A percentile compares a stretch with the other conserved stretches of the same genome.
Evolutionary conservation across 768 basidiomycete species (phyloP).

Genomic region (Leccinum boreale): DNA sequence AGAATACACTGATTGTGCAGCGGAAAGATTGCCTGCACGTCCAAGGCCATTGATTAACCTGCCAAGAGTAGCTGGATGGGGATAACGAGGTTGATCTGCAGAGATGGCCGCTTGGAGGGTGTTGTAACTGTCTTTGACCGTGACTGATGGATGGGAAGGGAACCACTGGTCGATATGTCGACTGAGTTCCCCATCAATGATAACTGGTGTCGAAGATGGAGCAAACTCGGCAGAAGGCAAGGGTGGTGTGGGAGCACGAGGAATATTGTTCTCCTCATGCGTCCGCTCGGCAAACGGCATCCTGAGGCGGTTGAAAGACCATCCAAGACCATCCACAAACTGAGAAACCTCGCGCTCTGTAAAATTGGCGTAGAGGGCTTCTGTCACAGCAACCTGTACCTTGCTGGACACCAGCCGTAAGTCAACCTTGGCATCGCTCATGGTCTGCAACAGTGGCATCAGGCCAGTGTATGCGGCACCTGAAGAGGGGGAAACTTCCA

Average conservation of each 20-base stretch:
- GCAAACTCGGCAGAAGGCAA: slow-evolving; percentile 12
- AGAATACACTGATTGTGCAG: slow-evolving; percentile 64
- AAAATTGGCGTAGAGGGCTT: slow-evolving; percentile 22
- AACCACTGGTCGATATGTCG: slow-evolving; percentile 34
- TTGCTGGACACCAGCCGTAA: slow-evolving; percentile 27
- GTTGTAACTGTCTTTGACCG: slow-evolving; percentile 42
- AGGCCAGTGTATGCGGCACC: slow-evolving; percentile 39
- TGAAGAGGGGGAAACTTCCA: slow-evolving; percentile 8
- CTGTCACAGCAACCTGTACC: slow-evolving; percentile 17
- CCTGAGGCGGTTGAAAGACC: slow-evolving; percentile 20
- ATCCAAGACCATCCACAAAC: slow-evolving; percentile 19
- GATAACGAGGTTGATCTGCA: slow-evolving; percentile 39
- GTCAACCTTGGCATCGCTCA: slow-evolving; percentile 32
- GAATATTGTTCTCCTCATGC: background rate
- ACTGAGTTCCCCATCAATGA: slow-evolving; percentile 26
- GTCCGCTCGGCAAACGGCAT: slow-evolving; percentile 19
- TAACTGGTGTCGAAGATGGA: slow-evolving; percentile 10
- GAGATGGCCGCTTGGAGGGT: slow-evolving; percentile 46
- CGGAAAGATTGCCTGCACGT: slow-evolving; percentile 54
- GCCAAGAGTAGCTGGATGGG: slow-evolving; percentile 50
- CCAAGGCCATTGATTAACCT: slow-evolving; percentile 69
- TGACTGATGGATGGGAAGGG: slow-evolving; percentile 26
- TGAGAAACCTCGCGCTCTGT: slow-evolving; percentile 19
- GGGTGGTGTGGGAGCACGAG: slow-evolving; percentile 11
- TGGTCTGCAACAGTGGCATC: slow-evolving; percentile 40